These are phyloP conservation scores for Penicillium diatomitis DNA, from an alignment of 495 filamentous ascomycete genomes.

Conservation along the genomic window DNA sequence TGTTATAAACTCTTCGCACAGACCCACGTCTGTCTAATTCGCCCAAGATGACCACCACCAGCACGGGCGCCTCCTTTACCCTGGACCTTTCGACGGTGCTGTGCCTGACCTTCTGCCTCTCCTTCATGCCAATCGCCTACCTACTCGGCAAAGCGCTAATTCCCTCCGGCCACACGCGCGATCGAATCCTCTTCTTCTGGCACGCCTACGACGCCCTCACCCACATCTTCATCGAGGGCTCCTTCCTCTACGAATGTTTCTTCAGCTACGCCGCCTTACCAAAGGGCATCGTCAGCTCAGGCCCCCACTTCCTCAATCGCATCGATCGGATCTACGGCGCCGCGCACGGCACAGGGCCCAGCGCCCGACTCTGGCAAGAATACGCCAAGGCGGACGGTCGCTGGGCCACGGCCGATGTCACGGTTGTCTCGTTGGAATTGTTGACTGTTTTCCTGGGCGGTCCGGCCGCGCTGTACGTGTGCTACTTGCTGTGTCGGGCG, in stretches of 20 bases:
- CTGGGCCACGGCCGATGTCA: slow-evolving; percentile 73
- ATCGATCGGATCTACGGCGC: slow-evolving; percentile 60
- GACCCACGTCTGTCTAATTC: not conserved
- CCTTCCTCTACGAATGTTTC: slow-evolving; percentile 89
- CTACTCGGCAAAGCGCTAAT: slow-evolving; percentile 33
- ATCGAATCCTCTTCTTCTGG: slow-evolving; percentile 83
- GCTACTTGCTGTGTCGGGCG: slow-evolving; percentile 47
- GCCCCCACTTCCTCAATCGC: slow-evolving; percentile 44
- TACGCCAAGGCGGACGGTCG: slow-evolving; percentile 80
- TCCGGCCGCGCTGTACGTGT: slow-evolving; percentile 60
- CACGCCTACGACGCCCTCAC: slow-evolving; percentile 87
- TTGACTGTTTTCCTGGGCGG: slow-evolving; percentile 76
- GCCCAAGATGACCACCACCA: slow-evolving; percentile 4
- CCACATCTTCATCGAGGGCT: slow-evolving; percentile 81
- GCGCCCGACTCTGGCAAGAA: slow-evolving; percentile 77
- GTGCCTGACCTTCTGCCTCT: slow-evolving; percentile 43
- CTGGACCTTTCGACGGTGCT: slow-evolving; percentile 42
- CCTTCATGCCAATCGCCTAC: slow-evolving; percentile 47
- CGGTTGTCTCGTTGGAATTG: slow-evolving; percentile 73
- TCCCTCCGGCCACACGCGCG: slow-evolving; percentile 34
- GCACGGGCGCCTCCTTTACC: slow-evolving; percentile 22
- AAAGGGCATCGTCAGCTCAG: slow-evolving; percentile 26
- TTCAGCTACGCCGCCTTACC: slow-evolving; percentile 50
- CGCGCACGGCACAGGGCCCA: slow-evolving; percentile 54
- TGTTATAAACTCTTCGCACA: not conserved